phyloP scores from a whole-genome alignment of 129 eudicot species.

The Deinandra increscens region DNA sequence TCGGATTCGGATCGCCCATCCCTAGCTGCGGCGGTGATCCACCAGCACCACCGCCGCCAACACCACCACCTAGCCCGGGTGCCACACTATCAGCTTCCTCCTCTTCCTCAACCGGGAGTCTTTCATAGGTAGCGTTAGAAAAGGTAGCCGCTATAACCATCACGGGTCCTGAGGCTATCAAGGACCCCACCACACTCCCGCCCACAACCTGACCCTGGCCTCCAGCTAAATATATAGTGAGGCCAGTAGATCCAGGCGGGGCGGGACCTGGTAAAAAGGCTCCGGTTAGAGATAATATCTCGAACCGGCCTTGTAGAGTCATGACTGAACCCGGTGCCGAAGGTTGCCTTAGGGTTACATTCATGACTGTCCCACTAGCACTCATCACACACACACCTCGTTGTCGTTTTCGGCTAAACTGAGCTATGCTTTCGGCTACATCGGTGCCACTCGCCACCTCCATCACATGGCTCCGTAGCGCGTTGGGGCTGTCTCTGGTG shows the following conservation, averaged over 20 bases:
- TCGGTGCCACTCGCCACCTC: slow-evolving; percentile 51
- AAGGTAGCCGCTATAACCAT: slow-evolving; percentile 58
- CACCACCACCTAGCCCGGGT: slow-evolving; percentile 30
- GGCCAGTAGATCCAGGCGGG: slow-evolving; percentile 53
- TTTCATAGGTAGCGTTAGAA: slow-evolving; percentile 52
- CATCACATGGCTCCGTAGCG: slow-evolving; percentile 52
- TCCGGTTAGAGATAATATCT: slow-evolving; percentile 48
- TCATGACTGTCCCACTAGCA: slow-evolving; percentile 50
- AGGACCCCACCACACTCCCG: slow-evolving; percentile 52
- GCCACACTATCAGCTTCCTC: slow-evolving; percentile 42
- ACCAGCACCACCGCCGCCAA: slow-evolving; percentile 24
- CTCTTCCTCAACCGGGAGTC: slow-evolving; percentile 51
- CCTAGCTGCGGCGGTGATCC: slow-evolving; percentile 39
- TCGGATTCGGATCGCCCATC: slow-evolving; percentile 29
- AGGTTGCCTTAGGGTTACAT: slow-evolving; percentile 52
- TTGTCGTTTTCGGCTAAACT: slow-evolving; percentile 44
- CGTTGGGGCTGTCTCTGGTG: slow-evolving; percentile 58
- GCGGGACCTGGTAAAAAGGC: slow-evolving; percentile 55
- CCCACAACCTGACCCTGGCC: slow-evolving; percentile 63
- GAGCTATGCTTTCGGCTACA: slow-evolving; percentile 49
- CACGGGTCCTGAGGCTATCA: slow-evolving; percentile 54
- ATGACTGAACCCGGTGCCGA: slow-evolving; percentile 46
- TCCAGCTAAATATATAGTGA: slow-evolving; percentile 48
- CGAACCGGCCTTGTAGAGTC: slow-evolving; percentile 54
- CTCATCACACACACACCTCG: slow-evolving; percentile 52